Base-by-base conservation (phyloP, 352 stramenopile genomes). In the Phytophthora macrochlamydospora region DNA sequence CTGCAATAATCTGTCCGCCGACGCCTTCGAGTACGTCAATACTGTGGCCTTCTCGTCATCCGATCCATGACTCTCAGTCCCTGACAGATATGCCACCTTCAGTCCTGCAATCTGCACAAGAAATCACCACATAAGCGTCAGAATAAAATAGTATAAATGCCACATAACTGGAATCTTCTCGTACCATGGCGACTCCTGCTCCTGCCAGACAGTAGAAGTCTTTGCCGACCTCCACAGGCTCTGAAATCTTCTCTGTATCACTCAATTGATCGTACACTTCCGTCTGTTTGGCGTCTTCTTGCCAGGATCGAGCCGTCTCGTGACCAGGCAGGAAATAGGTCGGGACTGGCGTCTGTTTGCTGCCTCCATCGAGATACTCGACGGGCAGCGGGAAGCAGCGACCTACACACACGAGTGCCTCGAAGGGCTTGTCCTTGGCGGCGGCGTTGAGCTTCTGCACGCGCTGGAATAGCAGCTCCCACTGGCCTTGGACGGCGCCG, bases 381-480 rank as follows among this genome's bases (percentile, higher is more conserved):
- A 52, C 43, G 0, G 83, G 84, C 38, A 93, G 72, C 37, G 84
- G 81, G 29, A 90, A 76, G 52, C 73, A 83, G 32, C 75, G 64
- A 29, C 87, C 83, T 11, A 92, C 64, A 24, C 79, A 89, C 18
- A 94, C 45, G 2, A 94, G 76, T 40, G 78, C 67, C 38, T 91
- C 77, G 48, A 91, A 94, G 0, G 78, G 71, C 8, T 78, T 70
- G 29, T 63, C 70, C 59, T 90, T 92, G 5, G 76, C 63, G 0
- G 71, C 52, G 1, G 74, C 78, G 59, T 92, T 89, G 9, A 95
- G 74, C 66, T 92, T 93, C 29, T 81, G 69, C 49, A 76, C 79
- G 59, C 87, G 87, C 55, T 92, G 80, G 37, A 89, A 89, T 3
- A 95, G 67, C 55, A 81, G 54, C 53, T 78, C 51, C 87, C 87